Conservation (phyloP, 495 filamentous ascomycete species). For the Talaromyces adpressus region DNA sequence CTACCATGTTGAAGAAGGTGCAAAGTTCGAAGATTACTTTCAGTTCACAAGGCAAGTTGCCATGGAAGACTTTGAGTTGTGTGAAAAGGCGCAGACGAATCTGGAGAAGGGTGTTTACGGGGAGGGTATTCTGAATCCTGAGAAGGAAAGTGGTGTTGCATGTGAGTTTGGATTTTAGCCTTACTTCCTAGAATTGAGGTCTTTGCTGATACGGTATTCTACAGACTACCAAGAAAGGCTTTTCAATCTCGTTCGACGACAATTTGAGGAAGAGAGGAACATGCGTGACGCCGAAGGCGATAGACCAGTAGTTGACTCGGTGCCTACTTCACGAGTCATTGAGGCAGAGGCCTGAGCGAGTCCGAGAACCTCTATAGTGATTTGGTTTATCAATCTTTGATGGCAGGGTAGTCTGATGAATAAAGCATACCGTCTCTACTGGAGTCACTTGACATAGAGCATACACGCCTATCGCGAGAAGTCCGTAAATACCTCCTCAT, state of each 20-base stretch:
- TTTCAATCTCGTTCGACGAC: constrained; percentile 44
- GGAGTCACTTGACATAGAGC: too few species aligned
- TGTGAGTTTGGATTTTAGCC: constrained; percentile 26
- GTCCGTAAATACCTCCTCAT: background rate
- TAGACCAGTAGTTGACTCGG: constrained; percentile 10
- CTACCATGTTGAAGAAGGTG: constrained; percentile 44
- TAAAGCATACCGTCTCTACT: background rate
- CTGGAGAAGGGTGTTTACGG: constrained; percentile 48
- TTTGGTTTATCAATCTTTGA: background rate
- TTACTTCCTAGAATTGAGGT: background rate
- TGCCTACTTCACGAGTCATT: constrained; percentile 9
- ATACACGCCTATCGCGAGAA: background rate
- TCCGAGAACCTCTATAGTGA: background rate
- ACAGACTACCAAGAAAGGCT: constrained; percentile 50
- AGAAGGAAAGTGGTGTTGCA: constrained; percentile 51
- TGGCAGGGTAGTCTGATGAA: background rate
- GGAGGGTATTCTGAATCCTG: constrained; percentile 52
- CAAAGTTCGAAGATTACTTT: constrained; percentile 54
- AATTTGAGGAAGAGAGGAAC: constrained; percentile 33
- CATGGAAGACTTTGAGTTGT: constrained; percentile 53
- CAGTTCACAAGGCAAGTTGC: constrained; percentile 55
- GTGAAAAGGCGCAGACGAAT: constrained; percentile 52
- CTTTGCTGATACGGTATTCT: background rate
- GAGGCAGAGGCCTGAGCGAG: background rate
- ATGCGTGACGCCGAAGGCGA: constrained; percentile 7